Percentiles rank a stretch among this genome's conserved stretches.
phyloP scores from a whole-genome alignment of 257 asterid genomes.

The Perilla frutescens region DNA sequence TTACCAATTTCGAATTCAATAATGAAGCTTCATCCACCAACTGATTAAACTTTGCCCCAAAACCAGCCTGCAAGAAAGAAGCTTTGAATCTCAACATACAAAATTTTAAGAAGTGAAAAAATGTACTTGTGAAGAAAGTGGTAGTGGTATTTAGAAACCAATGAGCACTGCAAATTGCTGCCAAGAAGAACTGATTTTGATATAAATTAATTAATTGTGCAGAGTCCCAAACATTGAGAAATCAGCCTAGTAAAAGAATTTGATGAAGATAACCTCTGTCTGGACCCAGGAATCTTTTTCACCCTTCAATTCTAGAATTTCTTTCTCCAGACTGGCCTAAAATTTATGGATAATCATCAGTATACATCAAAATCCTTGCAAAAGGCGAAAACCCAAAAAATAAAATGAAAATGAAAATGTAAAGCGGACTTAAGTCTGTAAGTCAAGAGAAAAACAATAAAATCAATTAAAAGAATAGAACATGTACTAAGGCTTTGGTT shows the following conservation, averaged over 20 bases:
- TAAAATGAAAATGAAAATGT: background rate
- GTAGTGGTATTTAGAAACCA: background rate
- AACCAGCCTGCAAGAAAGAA: slow-evolving; percentile 52
- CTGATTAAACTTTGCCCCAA: slow-evolving; percentile 51
- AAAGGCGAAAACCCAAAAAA: background rate
- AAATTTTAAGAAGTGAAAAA: slow-evolving; percentile 4
- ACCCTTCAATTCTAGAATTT: slow-evolving; percentile 50
- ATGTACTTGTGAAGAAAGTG: slow-evolving; percentile 4
- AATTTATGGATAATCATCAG: slow-evolving; percentile 27
- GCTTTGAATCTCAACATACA: slow-evolving; percentile 28
- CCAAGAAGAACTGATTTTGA: slow-evolving; percentile 18
- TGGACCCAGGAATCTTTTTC: slow-evolving; percentile 61
- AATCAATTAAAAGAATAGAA: slow-evolving; percentile 4
- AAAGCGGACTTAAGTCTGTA: background rate
- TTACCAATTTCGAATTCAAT: slow-evolving; percentile 57
- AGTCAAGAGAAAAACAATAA: background rate
- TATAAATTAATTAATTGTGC: background rate
- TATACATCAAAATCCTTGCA: slow-evolving; percentile 26
- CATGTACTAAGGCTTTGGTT: slow-evolving; percentile 19
- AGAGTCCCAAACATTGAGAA: slow-evolving; percentile 21
- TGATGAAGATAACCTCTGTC: slow-evolving; percentile 58
- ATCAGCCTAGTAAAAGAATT: slow-evolving; percentile 14
- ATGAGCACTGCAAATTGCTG: slow-evolving; percentile 19
- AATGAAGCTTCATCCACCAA: slow-evolving; percentile 53
- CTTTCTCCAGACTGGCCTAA: slow-evolving; percentile 52